These are phyloP conservation scores for Sarcomyxa edulis DNA, from an alignment of 768 basidiomycete genomes.

Conservation along the genomic window DNA sequence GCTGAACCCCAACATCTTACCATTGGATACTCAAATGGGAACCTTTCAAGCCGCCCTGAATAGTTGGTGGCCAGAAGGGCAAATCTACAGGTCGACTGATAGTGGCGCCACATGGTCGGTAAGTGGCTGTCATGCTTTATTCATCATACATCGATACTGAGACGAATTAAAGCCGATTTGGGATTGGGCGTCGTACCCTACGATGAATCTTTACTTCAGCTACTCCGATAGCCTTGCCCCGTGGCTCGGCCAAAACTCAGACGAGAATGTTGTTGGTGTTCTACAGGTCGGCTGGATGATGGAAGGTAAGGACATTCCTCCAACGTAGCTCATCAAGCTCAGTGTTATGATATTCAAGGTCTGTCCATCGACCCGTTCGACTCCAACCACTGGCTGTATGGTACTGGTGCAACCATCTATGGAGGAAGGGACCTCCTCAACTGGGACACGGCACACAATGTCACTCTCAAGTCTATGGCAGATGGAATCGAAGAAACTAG, in stretches of 20 bases:
- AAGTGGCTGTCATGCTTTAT: too few species aligned
- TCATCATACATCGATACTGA: too few species aligned
- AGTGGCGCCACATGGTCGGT: conserved; percentile 32
- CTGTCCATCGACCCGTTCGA: conserved; percentile 40
- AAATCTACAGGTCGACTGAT: conserved; percentile 57
- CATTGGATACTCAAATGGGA: too few species aligned
- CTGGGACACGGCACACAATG: conserved; percentile 35
- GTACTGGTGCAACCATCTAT: conserved; percentile 37
- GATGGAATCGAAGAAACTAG: conserved; percentile 38
- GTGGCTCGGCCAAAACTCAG: conserved; percentile 30
- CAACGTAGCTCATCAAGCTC: background rate
- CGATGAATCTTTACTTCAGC: conserved; percentile 25
- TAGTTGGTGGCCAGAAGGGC: conserved; percentile 62
- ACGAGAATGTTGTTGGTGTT: conserved; percentile 16
- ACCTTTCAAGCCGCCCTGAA: conserved; percentile 62
- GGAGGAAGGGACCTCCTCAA: conserved; percentile 33
- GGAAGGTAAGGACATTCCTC: conserved; percentile 20
- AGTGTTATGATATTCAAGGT: conserved; percentile 5
- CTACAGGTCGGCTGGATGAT: conserved; percentile 40
- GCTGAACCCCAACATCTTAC: too few species aligned
- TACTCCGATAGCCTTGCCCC: conserved; percentile 34
- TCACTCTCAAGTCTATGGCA: conserved; percentile 35
- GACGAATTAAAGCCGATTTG: too few species aligned
- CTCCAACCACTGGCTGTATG: conserved; percentile 40
- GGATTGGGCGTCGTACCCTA: conserved; percentile 28